phyloP scores from a whole-genome alignment of 2,329 filamentous ascomycete genomes.

The Cadophora sp. region DNA sequence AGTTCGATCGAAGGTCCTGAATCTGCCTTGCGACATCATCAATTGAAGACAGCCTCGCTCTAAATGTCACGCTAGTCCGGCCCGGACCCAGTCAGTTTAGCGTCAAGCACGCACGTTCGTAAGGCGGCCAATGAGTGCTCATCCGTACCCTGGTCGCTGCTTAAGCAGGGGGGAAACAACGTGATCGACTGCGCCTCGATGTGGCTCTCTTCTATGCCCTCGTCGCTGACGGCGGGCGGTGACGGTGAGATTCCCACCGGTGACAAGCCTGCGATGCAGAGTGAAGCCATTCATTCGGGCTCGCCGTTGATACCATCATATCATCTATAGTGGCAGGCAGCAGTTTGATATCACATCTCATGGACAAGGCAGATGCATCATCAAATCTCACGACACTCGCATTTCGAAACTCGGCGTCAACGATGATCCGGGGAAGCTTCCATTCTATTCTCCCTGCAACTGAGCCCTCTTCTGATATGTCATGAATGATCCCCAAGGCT shows the following conservation, averaged over 20 bases:
- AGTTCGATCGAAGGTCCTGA: background rate
- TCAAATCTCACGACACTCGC: conserved; percentile 3
- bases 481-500: background rate
- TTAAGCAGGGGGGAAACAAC: conserved; percentile 19
- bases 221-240: conserved; percentile 27
- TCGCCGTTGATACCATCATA: conserved; percentile 24
- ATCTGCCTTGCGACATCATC: conserved; percentile 4
- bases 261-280: background rate
- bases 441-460: background rate
- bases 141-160: background rate
- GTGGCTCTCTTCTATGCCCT: conserved; percentile 26
- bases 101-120: conserved; percentile 27
- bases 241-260: conserved; percentile 7
- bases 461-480: conserved; percentile 1
- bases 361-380: background rate
- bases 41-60: conserved; percentile 24
- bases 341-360: conserved; percentile 19
- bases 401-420: background rate
- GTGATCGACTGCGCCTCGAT: conserved; percentile 33
- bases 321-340: conserved; percentile 27
- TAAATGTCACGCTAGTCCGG: conserved; percentile 21
- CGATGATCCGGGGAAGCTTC: conserved; percentile 7
- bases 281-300: conserved; percentile 24
- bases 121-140: conserved; percentile 33
- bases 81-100: background rate